Conservation (phyloP, 331 rosid species). For the Telfairia occidentalis region DNA sequence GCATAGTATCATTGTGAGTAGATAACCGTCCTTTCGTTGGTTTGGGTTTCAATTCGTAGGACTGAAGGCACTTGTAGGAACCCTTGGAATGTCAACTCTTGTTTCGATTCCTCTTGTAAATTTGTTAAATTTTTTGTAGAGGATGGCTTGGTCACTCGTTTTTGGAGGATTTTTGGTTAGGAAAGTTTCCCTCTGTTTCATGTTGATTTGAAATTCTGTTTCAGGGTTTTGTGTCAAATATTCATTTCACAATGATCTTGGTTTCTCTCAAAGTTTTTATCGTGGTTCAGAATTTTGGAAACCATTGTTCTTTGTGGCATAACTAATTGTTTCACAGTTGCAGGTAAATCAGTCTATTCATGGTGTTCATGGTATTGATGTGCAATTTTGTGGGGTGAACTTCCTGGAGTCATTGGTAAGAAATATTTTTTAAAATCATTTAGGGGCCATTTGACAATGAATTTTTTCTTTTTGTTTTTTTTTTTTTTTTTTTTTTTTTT, state of each 20-base stretch:
- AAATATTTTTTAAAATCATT: slow-evolving; percentile 11
- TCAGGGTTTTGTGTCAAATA: not conserved
- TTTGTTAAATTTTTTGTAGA: no score
- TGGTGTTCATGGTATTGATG: slow-evolving; percentile 70
- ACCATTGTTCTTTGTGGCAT: not conserved
- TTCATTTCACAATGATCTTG: not conserved
- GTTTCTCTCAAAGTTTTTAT: not conserved
- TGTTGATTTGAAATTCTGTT: not conserved
- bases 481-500: not conserved
- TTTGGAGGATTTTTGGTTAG: not conserved
- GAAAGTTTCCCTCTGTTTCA: not conserved
- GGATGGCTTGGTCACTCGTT: not conserved
- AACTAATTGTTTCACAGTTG: slow-evolving; percentile 19
- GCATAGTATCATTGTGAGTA: no score
- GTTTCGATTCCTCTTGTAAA: no score
- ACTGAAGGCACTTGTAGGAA: no score
- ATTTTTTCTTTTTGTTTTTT: not conserved
- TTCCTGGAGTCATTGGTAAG: slow-evolving; percentile 77
- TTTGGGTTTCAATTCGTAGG: no score
- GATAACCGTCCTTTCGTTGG: no score
- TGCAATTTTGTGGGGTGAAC: slow-evolving; percentile 75
- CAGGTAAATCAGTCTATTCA: slow-evolving; percentile 83
- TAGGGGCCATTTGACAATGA: not conserved
- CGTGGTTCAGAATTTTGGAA: not conserved
- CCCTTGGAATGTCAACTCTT: no score